Evolutionary conservation across 2,329 filamentous ascomycete species (phyloP).

Genomic region (Pestalotiopsis sp.): DNA sequence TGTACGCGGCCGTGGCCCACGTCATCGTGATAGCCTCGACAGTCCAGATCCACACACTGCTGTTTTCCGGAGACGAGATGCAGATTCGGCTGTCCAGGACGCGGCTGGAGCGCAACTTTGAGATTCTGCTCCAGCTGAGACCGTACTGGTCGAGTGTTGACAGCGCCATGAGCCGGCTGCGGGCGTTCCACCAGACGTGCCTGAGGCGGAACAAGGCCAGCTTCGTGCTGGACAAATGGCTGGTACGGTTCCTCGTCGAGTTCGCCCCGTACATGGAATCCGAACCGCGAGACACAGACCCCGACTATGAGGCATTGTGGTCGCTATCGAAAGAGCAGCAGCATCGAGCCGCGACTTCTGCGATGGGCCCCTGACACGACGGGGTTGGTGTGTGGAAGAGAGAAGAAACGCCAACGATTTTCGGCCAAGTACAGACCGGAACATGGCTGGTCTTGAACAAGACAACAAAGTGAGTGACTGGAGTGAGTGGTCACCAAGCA

Average conservation of each 20-base stretch:
- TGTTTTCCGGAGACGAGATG: constrained; percentile 39
- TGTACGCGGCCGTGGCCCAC: constrained; percentile 48
- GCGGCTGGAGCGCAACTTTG: constrained; percentile 46
- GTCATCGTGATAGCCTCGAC: constrained; percentile 49
- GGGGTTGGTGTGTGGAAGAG: not conserved
- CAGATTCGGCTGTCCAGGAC: constrained; percentile 36
- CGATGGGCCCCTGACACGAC: not conserved
- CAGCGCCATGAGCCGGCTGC: constrained; percentile 38
- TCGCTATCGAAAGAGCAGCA: constrained; percentile 21
- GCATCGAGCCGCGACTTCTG: not conserved
- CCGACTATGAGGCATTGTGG: constrained; percentile 20
- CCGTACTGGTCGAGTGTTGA: constrained; percentile 44
- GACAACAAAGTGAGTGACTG: too few relatives aligned
- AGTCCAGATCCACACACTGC: constrained; percentile 46
- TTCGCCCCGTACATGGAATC: constrained; percentile 31
- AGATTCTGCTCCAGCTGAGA: constrained; percentile 42
- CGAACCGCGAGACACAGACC: constrained; percentile 24
- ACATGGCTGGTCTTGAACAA: too few relatives aligned
- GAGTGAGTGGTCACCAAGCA: too few relatives aligned
- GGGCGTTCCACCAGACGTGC: constrained; percentile 45
- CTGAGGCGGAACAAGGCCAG: constrained; percentile 35
- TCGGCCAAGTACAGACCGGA: not conserved
- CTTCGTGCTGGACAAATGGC: constrained; percentile 44
- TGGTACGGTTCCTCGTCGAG: constrained; percentile 39
- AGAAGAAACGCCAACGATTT: not conserved